Evolutionary conservation across 2,329 filamentous ascomycete species (phyloP).

Genomic region (Sarocladiaceae sp.): DNA sequence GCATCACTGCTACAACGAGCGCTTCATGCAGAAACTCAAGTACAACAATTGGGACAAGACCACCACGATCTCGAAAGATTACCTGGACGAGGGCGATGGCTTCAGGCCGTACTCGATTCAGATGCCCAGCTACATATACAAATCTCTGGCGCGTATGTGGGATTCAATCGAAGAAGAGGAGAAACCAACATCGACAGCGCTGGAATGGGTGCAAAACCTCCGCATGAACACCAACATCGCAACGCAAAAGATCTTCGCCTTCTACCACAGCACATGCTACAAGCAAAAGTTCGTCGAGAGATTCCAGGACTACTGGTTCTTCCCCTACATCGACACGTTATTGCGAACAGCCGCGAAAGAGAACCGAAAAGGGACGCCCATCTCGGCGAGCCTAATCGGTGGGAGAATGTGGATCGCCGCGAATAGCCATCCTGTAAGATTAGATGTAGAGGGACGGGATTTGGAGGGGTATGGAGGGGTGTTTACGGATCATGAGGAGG

Average conservation of each 20-base stretch:
- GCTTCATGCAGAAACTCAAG: slow-evolving; percentile 39
- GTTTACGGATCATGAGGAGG: slow-evolving; percentile 8
- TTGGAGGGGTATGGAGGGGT: slow-evolving; percentile 11
- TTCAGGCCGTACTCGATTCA: slow-evolving; percentile 17
- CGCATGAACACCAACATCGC: slow-evolving; percentile 18
- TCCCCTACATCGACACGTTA: slow-evolving; percentile 13
- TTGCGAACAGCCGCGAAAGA: slow-evolving; percentile 4
- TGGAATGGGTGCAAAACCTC: slow-evolving; percentile 15
- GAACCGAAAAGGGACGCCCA: slow-evolving; percentile 8
- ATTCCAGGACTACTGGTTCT: slow-evolving; percentile 18
- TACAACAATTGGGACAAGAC: slow-evolving; percentile 34
- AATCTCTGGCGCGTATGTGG: slow-evolving; percentile 11
- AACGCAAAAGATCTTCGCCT: slow-evolving; percentile 17
- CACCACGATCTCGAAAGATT: slow-evolving; percentile 12
- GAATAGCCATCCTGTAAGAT: slow-evolving; percentile 12
- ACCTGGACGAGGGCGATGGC: slow-evolving; percentile 6
- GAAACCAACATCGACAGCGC: not conserved
- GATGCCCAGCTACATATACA: slow-evolving; percentile 15
- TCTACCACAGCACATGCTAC: slow-evolving; percentile 21
- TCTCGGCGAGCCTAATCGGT: slow-evolving; percentile 14
- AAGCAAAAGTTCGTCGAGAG: slow-evolving; percentile 18
- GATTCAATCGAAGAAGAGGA: slow-evolving; percentile 10
- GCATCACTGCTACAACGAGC: slow-evolving; percentile 42
- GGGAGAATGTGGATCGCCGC: slow-evolving; percentile 15
- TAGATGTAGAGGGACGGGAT: not conserved